These are phyloP conservation scores for Colletotrichum orchidophilum DNA, from an alignment of 2,329 filamentous ascomycete genomes.

Conservation along the genomic window DNA sequence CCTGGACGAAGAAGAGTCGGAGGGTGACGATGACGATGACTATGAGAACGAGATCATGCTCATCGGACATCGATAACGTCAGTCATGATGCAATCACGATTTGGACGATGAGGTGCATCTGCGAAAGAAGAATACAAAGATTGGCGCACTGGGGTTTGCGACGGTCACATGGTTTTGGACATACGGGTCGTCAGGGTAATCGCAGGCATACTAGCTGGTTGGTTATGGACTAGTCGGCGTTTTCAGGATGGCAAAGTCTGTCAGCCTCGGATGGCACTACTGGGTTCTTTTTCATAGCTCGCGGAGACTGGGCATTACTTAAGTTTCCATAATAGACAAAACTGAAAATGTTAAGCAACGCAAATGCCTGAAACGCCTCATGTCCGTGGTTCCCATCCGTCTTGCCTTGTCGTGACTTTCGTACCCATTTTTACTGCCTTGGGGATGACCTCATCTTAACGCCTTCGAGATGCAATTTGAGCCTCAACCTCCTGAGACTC, in stretches of 20 bases:
- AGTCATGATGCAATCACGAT: not conserved
- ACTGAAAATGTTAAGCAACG: not conserved
- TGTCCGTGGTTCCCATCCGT: not conserved
- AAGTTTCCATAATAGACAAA: slow-evolving; percentile 26
- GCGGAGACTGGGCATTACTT: slow-evolving; percentile 15
- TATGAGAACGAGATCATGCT: slow-evolving; percentile 61
- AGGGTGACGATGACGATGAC: slow-evolving; percentile 56
- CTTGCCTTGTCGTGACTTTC: slow-evolving; percentile 8
- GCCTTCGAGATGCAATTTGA: slow-evolving; percentile 44
- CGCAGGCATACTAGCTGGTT: slow-evolving; percentile 7
- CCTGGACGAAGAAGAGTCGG: slow-evolving; percentile 51
- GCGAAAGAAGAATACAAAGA: not conserved
- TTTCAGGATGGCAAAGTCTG: not conserved
- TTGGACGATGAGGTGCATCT: slow-evolving; percentile 10
- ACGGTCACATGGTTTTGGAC: slow-evolving; percentile 20
- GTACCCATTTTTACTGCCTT: not conserved
- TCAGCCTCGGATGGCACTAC: not conserved
- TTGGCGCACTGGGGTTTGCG: slow-evolving; percentile 13
- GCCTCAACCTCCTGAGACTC: slow-evolving; percentile 62
- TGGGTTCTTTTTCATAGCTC: not conserved
- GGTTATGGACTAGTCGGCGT: slow-evolving; percentile 14
- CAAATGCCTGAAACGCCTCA: slow-evolving; percentile 21
- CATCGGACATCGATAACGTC: slow-evolving; percentile 56
- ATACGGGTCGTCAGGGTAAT: slow-evolving; percentile 23
- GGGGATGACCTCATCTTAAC: not conserved